These are phyloP conservation scores for Petunia hybrid DNA, from an alignment of 305 asterid genomes.

Conservation along the genomic window DNA sequence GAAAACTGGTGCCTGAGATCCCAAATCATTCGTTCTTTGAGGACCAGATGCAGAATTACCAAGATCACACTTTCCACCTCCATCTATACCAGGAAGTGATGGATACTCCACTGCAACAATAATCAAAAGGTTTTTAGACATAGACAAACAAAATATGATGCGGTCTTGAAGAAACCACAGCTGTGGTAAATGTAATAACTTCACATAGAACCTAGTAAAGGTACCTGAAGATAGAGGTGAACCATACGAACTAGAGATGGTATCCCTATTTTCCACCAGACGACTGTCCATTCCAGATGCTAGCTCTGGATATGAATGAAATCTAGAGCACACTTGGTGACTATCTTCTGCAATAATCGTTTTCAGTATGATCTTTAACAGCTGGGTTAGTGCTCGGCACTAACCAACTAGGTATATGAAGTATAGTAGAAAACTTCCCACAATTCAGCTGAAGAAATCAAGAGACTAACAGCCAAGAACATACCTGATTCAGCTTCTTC, in stretches of 20 bases:
- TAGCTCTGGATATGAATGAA: conserved; percentile 62
- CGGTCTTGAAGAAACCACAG: conserved; percentile 29
- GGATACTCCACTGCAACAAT: conserved; percentile 48
- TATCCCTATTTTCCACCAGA: conserved; percentile 39
- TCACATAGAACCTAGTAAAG: conserved; percentile 26
- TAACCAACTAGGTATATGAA: conserved; percentile 31
- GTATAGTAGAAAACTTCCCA: not conserved
- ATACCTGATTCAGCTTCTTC: conserved; percentile 88
- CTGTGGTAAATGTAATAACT: not conserved
- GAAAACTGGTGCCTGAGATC: conserved; percentile 60
- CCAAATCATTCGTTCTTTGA: conserved; percentile 52
- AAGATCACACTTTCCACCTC: conserved; percentile 44
- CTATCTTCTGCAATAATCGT: conserved; percentile 59
- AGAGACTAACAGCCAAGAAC: conserved; percentile 30
- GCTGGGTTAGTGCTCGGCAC: not conserved
- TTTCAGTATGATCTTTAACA: conserved; percentile 25
- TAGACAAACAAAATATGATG: conserved; percentile 27
- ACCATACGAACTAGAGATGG: conserved; percentile 60
- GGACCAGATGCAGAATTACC: conserved; percentile 48
- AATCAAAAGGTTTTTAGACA: conserved; percentile 29
- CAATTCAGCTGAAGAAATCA: not conserved
- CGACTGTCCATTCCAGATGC: conserved; percentile 53
- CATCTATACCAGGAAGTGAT: conserved; percentile 46
- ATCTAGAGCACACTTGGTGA: conserved; percentile 66
- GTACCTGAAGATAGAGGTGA: conserved; percentile 63